phyloP scores from a whole-genome alignment of 345 rosid species.

The Arabidopsis thaliana region DNA sequence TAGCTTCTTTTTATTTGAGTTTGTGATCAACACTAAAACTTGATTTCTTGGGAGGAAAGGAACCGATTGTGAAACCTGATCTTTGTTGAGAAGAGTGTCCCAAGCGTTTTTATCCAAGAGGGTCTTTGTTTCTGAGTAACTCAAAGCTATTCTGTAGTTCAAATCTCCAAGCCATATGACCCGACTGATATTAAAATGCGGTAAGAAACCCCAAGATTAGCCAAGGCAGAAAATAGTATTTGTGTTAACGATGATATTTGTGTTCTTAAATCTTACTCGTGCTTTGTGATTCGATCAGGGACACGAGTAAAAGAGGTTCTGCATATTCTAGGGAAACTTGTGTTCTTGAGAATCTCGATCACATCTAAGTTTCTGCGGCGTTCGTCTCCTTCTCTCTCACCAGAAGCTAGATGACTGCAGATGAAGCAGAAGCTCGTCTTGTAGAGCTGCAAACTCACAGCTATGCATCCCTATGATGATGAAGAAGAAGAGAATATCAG shows the following conservation, averaged over 20 bases:
- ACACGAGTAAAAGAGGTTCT: slow-evolving; percentile 55
- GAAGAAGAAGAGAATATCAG: background rate
- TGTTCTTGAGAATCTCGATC: slow-evolving; percentile 76
- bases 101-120: slow-evolving; percentile 62
- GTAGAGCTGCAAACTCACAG: slow-evolving; percentile 82
- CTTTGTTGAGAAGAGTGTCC: slow-evolving; percentile 78
- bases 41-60: slow-evolving; percentile 33
- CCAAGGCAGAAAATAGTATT: background rate
- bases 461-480: slow-evolving; percentile 85
- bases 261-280: slow-evolving; percentile 62
- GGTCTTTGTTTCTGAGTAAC: slow-evolving; percentile 72
- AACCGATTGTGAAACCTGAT: slow-evolving; percentile 62
- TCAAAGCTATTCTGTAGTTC: slow-evolving; percentile 90
- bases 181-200: slow-evolving; percentile 53
- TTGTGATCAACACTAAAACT: background rate
- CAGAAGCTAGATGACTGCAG: slow-evolving; percentile 95
- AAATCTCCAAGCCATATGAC: slow-evolving; percentile 92
- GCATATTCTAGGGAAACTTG: slow-evolving; percentile 78
- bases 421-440: slow-evolving; percentile 88
- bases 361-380: slow-evolving; percentile 84
- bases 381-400: slow-evolving; percentile 97
- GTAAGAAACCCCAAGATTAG: background rate
- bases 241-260: too few species aligned
- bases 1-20: background rate
- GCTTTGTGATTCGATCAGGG: slow-evolving; percentile 74